phyloP scores from a whole-genome alignment of 2,329 filamentous ascomycete species.

The Gnomoniopsis sp. region DNA sequence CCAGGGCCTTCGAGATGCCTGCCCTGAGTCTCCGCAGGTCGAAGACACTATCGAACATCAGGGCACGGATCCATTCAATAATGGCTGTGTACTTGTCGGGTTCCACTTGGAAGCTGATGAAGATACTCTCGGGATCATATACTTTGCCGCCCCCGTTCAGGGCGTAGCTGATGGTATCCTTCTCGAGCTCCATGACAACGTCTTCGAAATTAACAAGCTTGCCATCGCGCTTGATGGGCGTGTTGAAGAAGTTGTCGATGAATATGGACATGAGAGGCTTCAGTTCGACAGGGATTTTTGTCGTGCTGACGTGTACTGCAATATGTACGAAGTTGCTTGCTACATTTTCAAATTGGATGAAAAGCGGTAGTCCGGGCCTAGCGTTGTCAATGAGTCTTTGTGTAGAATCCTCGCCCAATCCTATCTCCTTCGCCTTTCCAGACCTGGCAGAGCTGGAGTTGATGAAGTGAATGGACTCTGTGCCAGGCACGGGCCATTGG shows the following conservation, averaged over 20 bases:
- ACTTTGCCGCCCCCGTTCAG: conserved; percentile 66
- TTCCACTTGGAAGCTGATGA: conserved; percentile 82
- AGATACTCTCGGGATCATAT: conserved; percentile 77
- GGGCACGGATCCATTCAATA: conserved; percentile 77
- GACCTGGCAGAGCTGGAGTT: conserved; percentile 80
- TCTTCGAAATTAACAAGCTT: conserved; percentile 82
- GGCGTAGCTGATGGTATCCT: conserved; percentile 81
- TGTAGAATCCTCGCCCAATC: conserved; percentile 62
- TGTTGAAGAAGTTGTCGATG: conserved; percentile 90
- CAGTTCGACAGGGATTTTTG: conserved; percentile 71
- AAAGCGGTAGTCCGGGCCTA: conserved; percentile 64
- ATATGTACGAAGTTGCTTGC: conserved; percentile 90
- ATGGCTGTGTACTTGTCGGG: conserved; percentile 79
- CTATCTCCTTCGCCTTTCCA: conserved; percentile 71
- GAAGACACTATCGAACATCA: conserved; percentile 88
- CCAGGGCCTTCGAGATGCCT: conserved; percentile 73
- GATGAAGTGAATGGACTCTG: conserved; percentile 93
- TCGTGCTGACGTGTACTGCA: conserved; percentile 75
- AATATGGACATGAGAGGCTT: conserved; percentile 84
- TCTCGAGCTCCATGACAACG: conserved; percentile 85
- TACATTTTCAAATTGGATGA: conserved; percentile 96
- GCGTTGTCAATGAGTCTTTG: conserved; percentile 75
- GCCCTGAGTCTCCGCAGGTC: conserved; percentile 66
- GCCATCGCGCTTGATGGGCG: conserved; percentile 75
- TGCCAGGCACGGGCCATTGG: conserved; percentile 75